Conservation (phyloP, 108 stramenopile genomes). For the Nannochloropsis gaditana region DNA sequence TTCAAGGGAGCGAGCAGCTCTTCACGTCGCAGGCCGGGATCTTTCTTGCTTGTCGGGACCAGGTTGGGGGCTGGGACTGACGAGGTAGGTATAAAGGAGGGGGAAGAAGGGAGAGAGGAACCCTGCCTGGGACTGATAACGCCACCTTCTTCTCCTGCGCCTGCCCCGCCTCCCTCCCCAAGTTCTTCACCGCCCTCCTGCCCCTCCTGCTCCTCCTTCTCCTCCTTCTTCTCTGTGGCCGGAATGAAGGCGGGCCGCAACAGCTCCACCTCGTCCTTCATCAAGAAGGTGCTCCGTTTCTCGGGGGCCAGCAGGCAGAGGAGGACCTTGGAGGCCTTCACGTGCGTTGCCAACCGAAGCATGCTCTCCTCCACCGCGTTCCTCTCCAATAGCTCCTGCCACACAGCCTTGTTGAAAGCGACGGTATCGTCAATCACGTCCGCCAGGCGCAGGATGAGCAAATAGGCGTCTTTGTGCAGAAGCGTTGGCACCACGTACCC, state of each 20-base stretch:
- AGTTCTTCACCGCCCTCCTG: not conserved
- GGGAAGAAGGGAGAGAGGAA: not conserved
- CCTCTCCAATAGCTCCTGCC: not conserved
- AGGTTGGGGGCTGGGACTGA: not conserved
- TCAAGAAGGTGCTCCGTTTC: not conserved
- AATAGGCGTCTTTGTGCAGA: slow-evolving; percentile 21
- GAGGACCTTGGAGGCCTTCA: not conserved
- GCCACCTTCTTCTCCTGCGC: not conserved
- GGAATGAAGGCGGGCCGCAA: not conserved
- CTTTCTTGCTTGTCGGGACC: not conserved
- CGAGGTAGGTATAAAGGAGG: not conserved
- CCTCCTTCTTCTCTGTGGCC: not conserved
- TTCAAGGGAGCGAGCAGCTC: not conserved
- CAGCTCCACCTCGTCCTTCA: slow-evolving; percentile 13
- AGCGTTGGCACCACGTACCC: not conserved
- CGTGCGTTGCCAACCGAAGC: not conserved
- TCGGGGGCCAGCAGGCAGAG: not conserved
- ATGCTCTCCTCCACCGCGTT: not conserved
- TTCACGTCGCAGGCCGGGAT: not conserved
- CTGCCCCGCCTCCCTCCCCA: not conserved
- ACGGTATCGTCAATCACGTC: slow-evolving; percentile 24
- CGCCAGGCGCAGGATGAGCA: not conserved
- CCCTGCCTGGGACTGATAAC: not conserved
- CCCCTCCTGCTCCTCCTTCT: not conserved
- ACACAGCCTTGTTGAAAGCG: not conserved